These are phyloP conservation scores for Erysimum pusillum DNA, from an alignment of 441 rosid species.

Conservation along the genomic window DNA sequence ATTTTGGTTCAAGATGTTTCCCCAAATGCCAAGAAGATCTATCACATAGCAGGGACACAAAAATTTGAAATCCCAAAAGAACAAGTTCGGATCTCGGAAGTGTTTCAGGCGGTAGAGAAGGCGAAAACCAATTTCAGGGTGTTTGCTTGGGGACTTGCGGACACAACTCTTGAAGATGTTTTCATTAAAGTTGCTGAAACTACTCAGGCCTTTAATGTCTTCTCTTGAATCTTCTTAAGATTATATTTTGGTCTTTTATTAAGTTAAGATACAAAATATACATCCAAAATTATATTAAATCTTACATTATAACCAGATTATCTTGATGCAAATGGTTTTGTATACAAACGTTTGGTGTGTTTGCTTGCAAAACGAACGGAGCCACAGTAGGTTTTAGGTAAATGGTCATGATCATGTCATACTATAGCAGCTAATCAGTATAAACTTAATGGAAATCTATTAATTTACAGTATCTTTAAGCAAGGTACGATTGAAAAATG, in stretches of 20 bases:
- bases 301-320: neutral
- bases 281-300: neutral
- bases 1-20: conserved; percentile 62
- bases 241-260: neutral
- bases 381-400: neutral
- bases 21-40: conserved; percentile 74
- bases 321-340: neutral
- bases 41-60: conserved; percentile 88
- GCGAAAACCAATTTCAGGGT: conserved; percentile 80
- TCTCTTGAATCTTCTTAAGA: conserved; percentile 51
- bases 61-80: conserved; percentile 89
- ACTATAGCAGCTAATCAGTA: no score
- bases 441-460: no score
- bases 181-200: conserved; percentile 89
- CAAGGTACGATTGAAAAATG: no score
- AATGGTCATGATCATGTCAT: no score
- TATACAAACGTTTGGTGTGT: neutral
- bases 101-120: conserved; percentile 80
- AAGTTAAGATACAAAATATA: neutral
- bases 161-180: conserved; percentile 95
- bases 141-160: conserved; percentile 93
- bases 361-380: neutral
- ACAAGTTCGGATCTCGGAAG: conserved; percentile 74
- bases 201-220: conserved; percentile 56
- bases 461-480: no score